A percentile compares a stretch with the other conserved stretches of the same genome.
These are phyloP conservation scores for Discostella stelligera DNA, from an alignment of 352 stramenopile genomes.

Conservation along the genomic window DNA sequence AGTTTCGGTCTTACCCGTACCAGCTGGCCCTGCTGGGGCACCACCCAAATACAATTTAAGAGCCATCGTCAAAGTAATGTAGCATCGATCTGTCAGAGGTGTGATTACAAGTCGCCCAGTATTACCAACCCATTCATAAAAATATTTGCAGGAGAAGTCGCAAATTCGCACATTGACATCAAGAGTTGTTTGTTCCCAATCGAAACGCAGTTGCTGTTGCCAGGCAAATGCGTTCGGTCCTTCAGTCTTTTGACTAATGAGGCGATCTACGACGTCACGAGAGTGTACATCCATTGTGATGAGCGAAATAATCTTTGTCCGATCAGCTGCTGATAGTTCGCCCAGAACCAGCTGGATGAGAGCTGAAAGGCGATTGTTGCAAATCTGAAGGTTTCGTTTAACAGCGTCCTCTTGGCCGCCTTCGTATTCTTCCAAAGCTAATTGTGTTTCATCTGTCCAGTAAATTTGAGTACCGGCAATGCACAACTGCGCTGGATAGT, in stretches of 20 bases:
- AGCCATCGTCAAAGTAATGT: conserved; percentile 96
- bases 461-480: conserved; percentile 94
- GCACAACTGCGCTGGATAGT: conserved; percentile 93
- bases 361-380: conserved; percentile 87
- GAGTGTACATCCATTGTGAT: conserved; percentile 97
- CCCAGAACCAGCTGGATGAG: conserved; percentile 93
- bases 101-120: conserved; percentile 93
- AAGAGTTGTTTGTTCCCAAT: conserved; percentile 90
- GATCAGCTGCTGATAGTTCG: conserved; percentile 78
- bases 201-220: conserved; percentile 94
- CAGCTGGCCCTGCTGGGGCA: conserved; percentile 89
- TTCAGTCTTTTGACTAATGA: conserved; percentile 90
- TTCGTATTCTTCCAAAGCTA: conserved; percentile 92
- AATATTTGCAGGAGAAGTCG: conserved; percentile 96
- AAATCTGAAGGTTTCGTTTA: conserved; percentile 92
- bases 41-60: conserved; percentile 94
- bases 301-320: conserved; percentile 94
- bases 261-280: conserved; percentile 90
- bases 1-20: conserved; percentile 94
- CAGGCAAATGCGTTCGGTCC: conserved; percentile 91
- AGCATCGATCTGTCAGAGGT: conserved; percentile 93
- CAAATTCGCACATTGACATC: conserved; percentile 96
- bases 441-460: conserved; percentile 96
- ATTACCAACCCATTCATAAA: conserved; percentile 96
- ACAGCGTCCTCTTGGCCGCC: conserved; percentile 92